A percentile compares a stretch with the other conserved stretches of the same genome.
Evolutionary conservation across 1,284 basidiomycete genomes (phyloP).

Genomic region (Cystobasidiaceae sp.): DNA sequence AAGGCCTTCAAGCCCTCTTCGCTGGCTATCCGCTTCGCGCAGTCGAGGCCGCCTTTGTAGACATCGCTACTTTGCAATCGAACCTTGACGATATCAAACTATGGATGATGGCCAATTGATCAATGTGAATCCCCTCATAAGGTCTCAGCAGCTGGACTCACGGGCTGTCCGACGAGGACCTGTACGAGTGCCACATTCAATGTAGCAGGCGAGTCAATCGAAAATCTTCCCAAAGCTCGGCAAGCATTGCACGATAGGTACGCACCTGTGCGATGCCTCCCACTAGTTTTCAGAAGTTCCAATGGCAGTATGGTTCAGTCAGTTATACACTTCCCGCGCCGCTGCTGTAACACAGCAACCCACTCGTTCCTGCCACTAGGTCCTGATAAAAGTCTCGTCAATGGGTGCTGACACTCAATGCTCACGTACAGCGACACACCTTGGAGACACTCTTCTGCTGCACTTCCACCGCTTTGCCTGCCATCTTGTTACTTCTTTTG

Average conservation of each 20-base stretch:
- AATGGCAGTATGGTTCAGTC: neutral
- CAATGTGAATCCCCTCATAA: neutral
- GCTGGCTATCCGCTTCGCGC: slow-evolving; percentile 77
- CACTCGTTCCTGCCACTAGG: neutral
- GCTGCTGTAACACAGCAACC: neutral
- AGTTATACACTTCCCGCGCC: neutral
- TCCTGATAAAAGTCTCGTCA: neutral
- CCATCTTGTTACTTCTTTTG: neutral
- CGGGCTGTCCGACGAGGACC: slow-evolving; percentile 31
- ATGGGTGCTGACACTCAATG: neutral
- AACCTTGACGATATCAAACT: slow-evolving; percentile 93
- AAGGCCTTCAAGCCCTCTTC: slow-evolving; percentile 91
- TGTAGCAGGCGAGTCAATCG: neutral
- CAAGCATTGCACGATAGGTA: neutral
- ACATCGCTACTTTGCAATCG: slow-evolving; percentile 93
- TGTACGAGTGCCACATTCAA: neutral
- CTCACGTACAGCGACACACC: neutral
- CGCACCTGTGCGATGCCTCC: slow-evolving; percentile 31
- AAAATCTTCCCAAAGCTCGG: neutral
- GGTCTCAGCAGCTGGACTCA: neutral
- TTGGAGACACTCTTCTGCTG: neutral
- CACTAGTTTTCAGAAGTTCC: neutral
- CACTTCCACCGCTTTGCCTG: neutral
- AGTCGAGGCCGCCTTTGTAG: slow-evolving; percentile 80
- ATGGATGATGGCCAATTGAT: slow-evolving; percentile 42